A percentile compares a stretch with the other conserved stretches of the same genome.
phyloP scores from a whole-genome alignment of 257 asterid species.

The Misopates orontium region DNA sequence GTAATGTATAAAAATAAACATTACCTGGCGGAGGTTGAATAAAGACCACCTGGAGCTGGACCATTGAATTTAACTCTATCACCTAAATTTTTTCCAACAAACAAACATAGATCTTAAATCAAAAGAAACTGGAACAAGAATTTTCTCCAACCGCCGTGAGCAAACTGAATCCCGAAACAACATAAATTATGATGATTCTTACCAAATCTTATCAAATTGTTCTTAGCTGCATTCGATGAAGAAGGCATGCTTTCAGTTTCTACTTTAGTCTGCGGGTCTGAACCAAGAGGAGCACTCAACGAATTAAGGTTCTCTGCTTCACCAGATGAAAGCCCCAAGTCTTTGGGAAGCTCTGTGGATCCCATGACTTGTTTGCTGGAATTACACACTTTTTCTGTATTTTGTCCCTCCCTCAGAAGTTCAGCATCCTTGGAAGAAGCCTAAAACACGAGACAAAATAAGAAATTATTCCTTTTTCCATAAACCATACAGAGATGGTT shows the following conservation, averaged over 20 bases:
- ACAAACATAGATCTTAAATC: slow-evolving; percentile 17
- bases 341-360: slow-evolving; percentile 54
- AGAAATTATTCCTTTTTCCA: slow-evolving; percentile 12
- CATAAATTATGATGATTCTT: slow-evolving; percentile 22
- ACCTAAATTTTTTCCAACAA: slow-evolving; percentile 50
- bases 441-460: slow-evolving; percentile 40
- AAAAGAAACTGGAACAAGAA: slow-evolving; percentile 4
- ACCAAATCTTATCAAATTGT: slow-evolving; percentile 51
- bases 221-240: slow-evolving; percentile 49
- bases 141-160: not conserved
- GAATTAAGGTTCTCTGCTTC: slow-evolving; percentile 46
- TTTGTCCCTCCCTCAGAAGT: slow-evolving; percentile 52
- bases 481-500: slow-evolving; percentile 6
- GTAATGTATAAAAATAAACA: slow-evolving; percentile 9
- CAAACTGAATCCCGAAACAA: slow-evolving; percentile 21
- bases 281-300: slow-evolving; percentile 36
- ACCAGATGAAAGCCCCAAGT: slow-evolving; percentile 46
- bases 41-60: slow-evolving; percentile 56
- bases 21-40: slow-evolving; percentile 61
- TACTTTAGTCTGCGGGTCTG: slow-evolving; percentile 47
- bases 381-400: slow-evolving; percentile 47
- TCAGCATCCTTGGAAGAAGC: slow-evolving; percentile 76
- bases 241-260: slow-evolving; percentile 49
- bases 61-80: slow-evolving; percentile 81
- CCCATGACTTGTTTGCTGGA: slow-evolving; percentile 48